Base-by-base conservation (phyloP, 2,329 filamentous ascomycete genomes). In the Cladosporium colombiae region DNA sequence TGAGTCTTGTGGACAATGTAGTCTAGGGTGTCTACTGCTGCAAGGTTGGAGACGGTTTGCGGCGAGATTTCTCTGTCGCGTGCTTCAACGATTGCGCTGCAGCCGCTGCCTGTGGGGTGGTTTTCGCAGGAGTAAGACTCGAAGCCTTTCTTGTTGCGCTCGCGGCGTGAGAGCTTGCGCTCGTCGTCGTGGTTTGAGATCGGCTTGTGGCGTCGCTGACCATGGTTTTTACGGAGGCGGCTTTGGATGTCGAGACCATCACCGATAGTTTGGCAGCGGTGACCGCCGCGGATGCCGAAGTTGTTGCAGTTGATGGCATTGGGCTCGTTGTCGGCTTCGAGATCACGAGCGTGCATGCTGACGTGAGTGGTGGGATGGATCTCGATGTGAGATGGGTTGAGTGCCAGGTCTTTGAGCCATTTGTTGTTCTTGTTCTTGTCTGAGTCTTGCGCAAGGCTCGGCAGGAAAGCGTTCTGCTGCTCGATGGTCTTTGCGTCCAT, bases 361-460 rank as follows among this genome's bases (percentile, higher is more conserved):
- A n/a, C 8, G 13, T 21, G 31, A 14, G 55, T 57, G 18, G 35
- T 37, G 55, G 55, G 29, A 21, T 35, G 13, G 31, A 29, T 23
- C n/a, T 57, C n/a, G 35, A 57, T 37, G 55, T 25, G n/a, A 35
- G 40, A 57, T 57, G 55, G 35, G 29, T 33, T 57, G 16, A 23
- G 55, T 21, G 55, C 29, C 55, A 37, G 3, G 31, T 33, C 55
- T 29, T 57, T 13, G 29, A 33, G 29, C 55, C 31, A 57, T 57
- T 37, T 57, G 18, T 33, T 33, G 55, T 37, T 35, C 35, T 13
- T 23, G 31, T 33, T 33, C 35, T 29, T 33, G 55, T 37, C 31
- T 35, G 23, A 35, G n/a, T 21, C 13, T 57, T 57, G 31, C 18
- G 29, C 11, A 8, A 21, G 55, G 27, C 8, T 46, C 8, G 40